Evolutionary conservation across 1,139 yeast genomes (phyloP).

Genomic region (Pichia norvegensis): DNA sequence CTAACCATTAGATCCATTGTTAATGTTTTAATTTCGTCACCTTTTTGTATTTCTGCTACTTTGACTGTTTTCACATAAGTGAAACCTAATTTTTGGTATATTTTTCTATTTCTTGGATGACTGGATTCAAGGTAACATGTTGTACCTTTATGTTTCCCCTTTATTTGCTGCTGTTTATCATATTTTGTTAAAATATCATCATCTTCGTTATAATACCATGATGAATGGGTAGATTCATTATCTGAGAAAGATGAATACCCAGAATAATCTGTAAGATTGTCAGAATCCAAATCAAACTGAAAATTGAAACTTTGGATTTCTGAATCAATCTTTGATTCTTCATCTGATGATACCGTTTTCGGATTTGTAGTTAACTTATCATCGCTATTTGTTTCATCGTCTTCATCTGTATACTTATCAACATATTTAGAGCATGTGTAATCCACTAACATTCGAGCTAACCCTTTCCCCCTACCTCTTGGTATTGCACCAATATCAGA

Average conservation of each 20-base stretch:
- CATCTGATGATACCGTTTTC: constrained; percentile 13
- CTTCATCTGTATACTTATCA: constrained; percentile 22
- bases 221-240: constrained; percentile 27
- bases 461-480: constrained; percentile 60
- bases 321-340: constrained; percentile 25
- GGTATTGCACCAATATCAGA: constrained; percentile 58
- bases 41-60: constrained; percentile 30
- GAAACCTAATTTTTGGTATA: constrained; percentile 44
- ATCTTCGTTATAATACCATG: constrained; percentile 29
- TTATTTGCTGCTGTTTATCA: constrained; percentile 23
- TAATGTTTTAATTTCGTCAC: constrained; percentile 23
- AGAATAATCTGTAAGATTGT: constrained; percentile 28
- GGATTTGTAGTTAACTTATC: not conserved
- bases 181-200: constrained; percentile 27
- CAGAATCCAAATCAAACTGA: constrained; percentile 27
- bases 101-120: constrained; percentile 42
- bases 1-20: constrained; percentile 38
- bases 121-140: constrained; percentile 42
- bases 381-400: constrained; percentile 17
- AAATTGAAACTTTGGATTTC: constrained; percentile 28
- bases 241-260: constrained; percentile 27
- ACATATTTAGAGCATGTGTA: constrained; percentile 35
- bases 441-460: constrained; percentile 48
- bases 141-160: constrained; percentile 19
- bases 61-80: constrained; percentile 38